Base-by-base conservation (phyloP, 495 filamentous ascomycete genomes). In the Penicillium robsamsonii region DNA sequence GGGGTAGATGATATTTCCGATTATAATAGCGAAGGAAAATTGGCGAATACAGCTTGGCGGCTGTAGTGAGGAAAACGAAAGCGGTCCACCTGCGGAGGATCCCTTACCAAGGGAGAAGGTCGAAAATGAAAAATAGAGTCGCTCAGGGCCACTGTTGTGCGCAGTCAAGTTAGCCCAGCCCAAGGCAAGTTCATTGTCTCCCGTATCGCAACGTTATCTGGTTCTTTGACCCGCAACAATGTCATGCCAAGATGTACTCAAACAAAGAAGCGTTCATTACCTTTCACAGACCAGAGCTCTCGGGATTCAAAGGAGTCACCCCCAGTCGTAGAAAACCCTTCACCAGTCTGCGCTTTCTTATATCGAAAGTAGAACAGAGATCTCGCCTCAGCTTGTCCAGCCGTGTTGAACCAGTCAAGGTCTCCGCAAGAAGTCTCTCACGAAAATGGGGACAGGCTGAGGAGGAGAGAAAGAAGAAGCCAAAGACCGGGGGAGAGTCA, bases 41-140 rank as follows among this genome's bases (percentile, higher is more conserved):
- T 74, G 81, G 82, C 57, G 84, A 86, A 82, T 85, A 81, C 81
- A 81, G 76, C 59, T 81, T 86, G 81, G 70, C 82, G 82, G 71
- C 57, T 74, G 64, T 58, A 54, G 27, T 44, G 53, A 55, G 49
- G 48, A 18, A 44, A 61, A 65, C 50, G 47, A 50, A 25, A 42
- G 33, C 33, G 42, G 33, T 25, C 33, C 43, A 35, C 38, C 33
- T 56, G 46, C 41, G 15, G 25, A 59, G 49, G 27, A 22, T 17
- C 20, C 18, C 53, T 56, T 50, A 48, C 35, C 30, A 51, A 51
- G 44, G 20, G 17, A 40, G 46, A 20, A 18, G 22, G 22, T 27
- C 27, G 25, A 38, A 46, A 27, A 29, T 8, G 30, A 29, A 15
- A 35, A 38, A 27, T 43, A 18, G 48, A 49, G 48, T 40, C 50